Percentiles rank a stretch among this genome's conserved stretches.
phyloP scores from a whole-genome alignment of 1,284 basidiomycete species.

The Fomes fomentarius region DNA sequence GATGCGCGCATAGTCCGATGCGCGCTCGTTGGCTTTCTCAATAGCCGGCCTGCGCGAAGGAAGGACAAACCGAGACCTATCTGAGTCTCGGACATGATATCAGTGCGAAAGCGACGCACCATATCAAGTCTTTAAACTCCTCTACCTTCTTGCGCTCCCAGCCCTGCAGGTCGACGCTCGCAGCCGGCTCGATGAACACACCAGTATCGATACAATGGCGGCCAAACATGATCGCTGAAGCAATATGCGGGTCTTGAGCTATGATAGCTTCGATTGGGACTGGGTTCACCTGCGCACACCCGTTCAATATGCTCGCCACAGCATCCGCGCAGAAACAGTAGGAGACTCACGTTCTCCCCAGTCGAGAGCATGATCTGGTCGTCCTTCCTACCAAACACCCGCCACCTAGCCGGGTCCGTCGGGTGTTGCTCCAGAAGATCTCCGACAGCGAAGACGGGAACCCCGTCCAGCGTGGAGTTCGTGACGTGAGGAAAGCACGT shows the following conservation, averaged over 20 bases:
- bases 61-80: too few relatives aligned
- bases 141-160: conserved; percentile 28
- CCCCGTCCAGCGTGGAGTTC: conserved; percentile 10
- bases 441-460: conserved; percentile 1
- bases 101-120: conserved; percentile 21
- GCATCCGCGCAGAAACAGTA: too few relatives aligned
- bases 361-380: conserved; percentile 3
- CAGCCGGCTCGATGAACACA: conserved; percentile 8
- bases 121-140: conserved; percentile 35
- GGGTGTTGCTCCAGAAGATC: conserved; percentile 14
- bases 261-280: not conserved
- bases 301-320: conserved; percentile 3
- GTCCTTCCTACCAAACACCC: conserved; percentile 10
- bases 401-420: conserved; percentile 3
- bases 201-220: conserved; percentile 10
- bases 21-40: conserved; percentile 7
- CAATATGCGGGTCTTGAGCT: conserved; percentile 15
- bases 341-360: not conserved
- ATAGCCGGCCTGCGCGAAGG: conserved; percentile 6
- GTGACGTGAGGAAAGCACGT: conserved; percentile 4
- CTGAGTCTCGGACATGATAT: not conserved
- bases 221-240: conserved; percentile 18
- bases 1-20: conserved; percentile 6
- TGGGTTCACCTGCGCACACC: not conserved
- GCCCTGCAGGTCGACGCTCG: not conserved